A percentile compares a stretch with the other conserved stretches of the same genome.
These are phyloP conservation scores for Albizia julibrissin DNA, from an alignment of 306 rosid genomes.

Conservation along the genomic window DNA sequence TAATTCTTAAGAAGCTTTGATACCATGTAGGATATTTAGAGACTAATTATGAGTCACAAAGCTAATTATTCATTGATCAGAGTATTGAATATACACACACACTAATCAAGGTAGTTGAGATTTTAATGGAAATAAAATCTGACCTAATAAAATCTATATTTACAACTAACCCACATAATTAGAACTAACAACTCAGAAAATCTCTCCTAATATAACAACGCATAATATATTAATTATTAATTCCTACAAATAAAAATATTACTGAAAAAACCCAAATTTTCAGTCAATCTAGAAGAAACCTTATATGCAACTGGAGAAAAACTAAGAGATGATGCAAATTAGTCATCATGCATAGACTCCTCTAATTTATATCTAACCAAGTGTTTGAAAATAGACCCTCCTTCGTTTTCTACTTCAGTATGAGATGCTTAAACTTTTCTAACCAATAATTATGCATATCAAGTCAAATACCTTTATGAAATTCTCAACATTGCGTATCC, in stretches of 20 bases:
- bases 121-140: too few species aligned
- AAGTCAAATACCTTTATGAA: slow-evolving; percentile 72
- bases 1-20: too few species aligned
- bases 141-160: too few species aligned
- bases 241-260: background rate
- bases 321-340: slow-evolving; percentile 8
- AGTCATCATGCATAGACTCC: background rate
- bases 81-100: too few species aligned
- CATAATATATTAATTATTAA: too few species aligned
- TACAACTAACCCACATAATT: too few species aligned
- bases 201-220: too few species aligned
- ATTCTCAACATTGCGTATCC: slow-evolving; percentile 60
- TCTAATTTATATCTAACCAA: slow-evolving; percentile 9
- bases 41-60: too few species aligned
- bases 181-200: too few species aligned
- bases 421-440: slow-evolving; percentile 11
- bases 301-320: background rate
- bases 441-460: slow-evolving; percentile 1
- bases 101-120: too few species aligned
- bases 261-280: background rate
- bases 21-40: too few species aligned
- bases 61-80: too few species aligned
- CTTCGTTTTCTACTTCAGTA: slow-evolving; percentile 19
- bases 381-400: slow-evolving; percentile 6
- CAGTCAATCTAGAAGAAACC: background rate